These are phyloP conservation scores for Mycena rebaudengoi DNA, from an alignment of 768 basidiomycete species.

Conservation along the genomic window DNA sequence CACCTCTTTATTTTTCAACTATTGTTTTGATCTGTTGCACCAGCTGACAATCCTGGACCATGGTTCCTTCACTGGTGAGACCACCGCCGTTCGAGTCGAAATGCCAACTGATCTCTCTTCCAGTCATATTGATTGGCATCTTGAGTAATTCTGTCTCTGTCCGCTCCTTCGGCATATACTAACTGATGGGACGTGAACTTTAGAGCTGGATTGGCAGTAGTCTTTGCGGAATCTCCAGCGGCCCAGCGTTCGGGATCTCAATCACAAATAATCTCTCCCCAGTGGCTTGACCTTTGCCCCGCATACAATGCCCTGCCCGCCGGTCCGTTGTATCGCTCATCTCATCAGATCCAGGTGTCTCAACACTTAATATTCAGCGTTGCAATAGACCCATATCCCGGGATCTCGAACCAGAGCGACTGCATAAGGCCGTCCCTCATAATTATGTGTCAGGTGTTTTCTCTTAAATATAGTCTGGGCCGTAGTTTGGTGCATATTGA, in stretches of 20 bases:
- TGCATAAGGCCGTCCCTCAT: too few species aligned
- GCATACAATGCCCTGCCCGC: constrained; percentile 10
- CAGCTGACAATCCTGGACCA: constrained; percentile 69
- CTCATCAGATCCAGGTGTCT: too few species aligned
- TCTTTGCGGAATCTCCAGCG: constrained; percentile 44
- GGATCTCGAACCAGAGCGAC: too few species aligned
- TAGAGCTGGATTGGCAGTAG: constrained; percentile 48
- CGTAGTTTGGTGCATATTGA: too few species aligned
- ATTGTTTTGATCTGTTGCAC: too few species aligned
- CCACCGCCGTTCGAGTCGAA: not conserved
- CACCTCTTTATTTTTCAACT: too few species aligned
- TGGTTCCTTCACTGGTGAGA: constrained; percentile 53
- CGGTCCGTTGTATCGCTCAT: not conserved
- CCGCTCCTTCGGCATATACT: not conserved
- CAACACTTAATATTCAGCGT: too few species aligned
- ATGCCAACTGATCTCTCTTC: not conserved
- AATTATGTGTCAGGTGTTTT: too few species aligned
- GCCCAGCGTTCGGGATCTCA: constrained; percentile 34
- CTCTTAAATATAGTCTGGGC: too few species aligned
- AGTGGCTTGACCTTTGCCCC: constrained; percentile 27
- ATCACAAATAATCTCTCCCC: constrained; percentile 29
- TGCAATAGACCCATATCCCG: too few species aligned
- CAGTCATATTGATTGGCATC: constrained; percentile 30
- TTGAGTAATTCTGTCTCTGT: constrained; percentile 25
- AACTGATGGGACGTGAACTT: not conserved